Evolutionary conservation across 2,329 filamentous ascomycete genomes (phyloP), one percentile per base, ranked within the genome.

Genomic region (Phyllosticta ampelicida): DNA sequence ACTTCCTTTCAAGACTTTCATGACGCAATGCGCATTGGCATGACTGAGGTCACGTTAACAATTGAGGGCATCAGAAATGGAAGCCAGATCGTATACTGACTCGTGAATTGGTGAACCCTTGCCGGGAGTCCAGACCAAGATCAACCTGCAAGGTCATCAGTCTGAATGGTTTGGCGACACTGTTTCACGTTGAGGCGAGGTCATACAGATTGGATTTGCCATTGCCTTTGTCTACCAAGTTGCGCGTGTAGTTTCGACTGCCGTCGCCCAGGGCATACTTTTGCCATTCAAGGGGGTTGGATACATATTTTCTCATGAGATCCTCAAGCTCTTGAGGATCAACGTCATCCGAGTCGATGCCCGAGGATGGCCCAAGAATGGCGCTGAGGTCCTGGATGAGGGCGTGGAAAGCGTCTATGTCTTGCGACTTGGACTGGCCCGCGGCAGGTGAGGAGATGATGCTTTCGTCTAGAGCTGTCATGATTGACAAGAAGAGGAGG

Each of bases 161-260:
- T 57, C 55, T 53, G 36, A n/a, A 5, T 44, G 29, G 60, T 67
- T 60, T 44, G 44, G 56, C 21, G 52, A 26, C 52, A 18, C 51
- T 44, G 56, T 54, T 2, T 36, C 29, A 56, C 55, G 48, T 11
- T 20, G 36, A 36, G 56, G 36, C 20, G 16, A 54, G 18, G n/a
- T 28, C 13, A 0, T n/a, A 84, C 70, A 89, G 71, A 66, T 89
- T 89, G 67, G 84, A 85, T 72, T 88, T 89, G 60, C 84, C 90
- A 65, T 96, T 96, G 2, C 90, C 89, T 68, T 90, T 86, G 67
- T 95, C 89, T 51, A 96, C 90, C 3, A 96, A 80, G 68, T 96
- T 96, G 58, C 91, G 78, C 11, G 91, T 96, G 71, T 96, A 96
- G 1, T 81, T 80, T 65, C 85, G 79, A 62, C 78, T 84, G 18